Conservation (phyloP, 2,329 filamentous ascomycete genomes). For the Alternaria ventricosa region DNA sequence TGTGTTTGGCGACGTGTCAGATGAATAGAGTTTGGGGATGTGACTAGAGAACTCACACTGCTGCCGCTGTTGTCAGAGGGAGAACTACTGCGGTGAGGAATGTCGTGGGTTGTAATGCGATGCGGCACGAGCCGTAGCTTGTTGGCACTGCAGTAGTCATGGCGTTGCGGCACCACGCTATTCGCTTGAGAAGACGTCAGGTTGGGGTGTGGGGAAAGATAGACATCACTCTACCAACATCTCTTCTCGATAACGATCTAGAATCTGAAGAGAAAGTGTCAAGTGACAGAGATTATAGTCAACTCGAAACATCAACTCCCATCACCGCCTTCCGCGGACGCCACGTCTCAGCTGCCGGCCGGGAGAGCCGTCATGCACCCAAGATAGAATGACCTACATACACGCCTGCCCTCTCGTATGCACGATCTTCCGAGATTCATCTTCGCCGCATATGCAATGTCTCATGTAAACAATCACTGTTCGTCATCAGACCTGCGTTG, state of each 20-base stretch:
- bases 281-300: background rate
- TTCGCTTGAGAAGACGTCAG: background rate
- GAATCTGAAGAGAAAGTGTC: background rate
- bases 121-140: slow-evolving; percentile 16
- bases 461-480: background rate
- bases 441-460: slow-evolving; percentile 6
- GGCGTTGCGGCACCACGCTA: background rate
- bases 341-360: background rate
- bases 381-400: slow-evolving; percentile 11
- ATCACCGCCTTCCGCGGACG: background rate
- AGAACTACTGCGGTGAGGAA: slow-evolving; percentile 2
- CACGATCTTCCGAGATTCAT: slow-evolving; percentile 10
- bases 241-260: background rate
- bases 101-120: slow-evolving; percentile 7
- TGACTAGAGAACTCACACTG: slow-evolving; percentile 11
- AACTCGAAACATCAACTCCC: background rate
- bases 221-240: background rate
- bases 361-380: background rate
- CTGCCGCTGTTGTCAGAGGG: background rate
- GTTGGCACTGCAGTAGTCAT: background rate
- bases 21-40: slow-evolving; percentile 1
- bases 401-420: background rate
- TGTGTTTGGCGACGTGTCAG: slow-evolving; percentile 18
- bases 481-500: slow-evolving; percentile 5
- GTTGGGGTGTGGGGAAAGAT: background rate